Conservation (phyloP, 768 basidiomycete genomes). For the Tulasnella sp. region DNA sequence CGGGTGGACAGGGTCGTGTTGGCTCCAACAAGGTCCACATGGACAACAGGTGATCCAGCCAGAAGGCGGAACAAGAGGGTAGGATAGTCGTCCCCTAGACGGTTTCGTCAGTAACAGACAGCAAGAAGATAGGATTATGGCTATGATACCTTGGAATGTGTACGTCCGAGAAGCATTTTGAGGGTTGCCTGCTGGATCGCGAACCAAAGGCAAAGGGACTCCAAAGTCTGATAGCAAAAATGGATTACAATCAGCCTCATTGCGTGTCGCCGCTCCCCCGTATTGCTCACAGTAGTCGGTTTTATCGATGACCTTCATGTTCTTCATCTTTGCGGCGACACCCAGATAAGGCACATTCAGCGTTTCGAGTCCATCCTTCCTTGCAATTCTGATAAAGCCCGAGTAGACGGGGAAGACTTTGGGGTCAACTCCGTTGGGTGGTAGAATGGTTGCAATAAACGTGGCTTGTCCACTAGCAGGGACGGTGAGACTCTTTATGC, state of each 20-base stretch:
- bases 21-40: constrained; percentile 32
- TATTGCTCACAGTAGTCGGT: constrained; percentile 38
- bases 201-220: constrained; percentile 4
- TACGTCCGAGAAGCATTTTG: constrained; percentile 2
- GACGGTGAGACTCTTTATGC: constrained; percentile 51
- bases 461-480: constrained; percentile 50
- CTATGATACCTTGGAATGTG: constrained; percentile 18
- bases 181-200: constrained; percentile 20
- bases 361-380: constrained; percentile 40
- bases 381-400: constrained; percentile 55
- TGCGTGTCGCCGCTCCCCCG: too few relatives aligned
- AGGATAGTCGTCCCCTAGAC: constrained; percentile 11
- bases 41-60: constrained; percentile 29
- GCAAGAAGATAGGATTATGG: neutral
- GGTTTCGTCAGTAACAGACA: neutral
- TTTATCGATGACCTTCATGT: constrained; percentile 57
- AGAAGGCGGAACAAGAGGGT: constrained; percentile 30
- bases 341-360: constrained; percentile 51
- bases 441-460: constrained; percentile 52
- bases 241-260: neutral
- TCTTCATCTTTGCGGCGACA: constrained; percentile 48
- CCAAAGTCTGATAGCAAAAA: constrained; percentile 7
- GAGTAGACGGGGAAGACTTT: constrained; percentile 60
- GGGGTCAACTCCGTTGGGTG: constrained; percentile 51
- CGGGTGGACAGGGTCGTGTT: constrained; percentile 16